phyloP scores from a whole-genome alignment of 1,284 basidiomycete genomes.

The Trametes hirsuta region DNA sequence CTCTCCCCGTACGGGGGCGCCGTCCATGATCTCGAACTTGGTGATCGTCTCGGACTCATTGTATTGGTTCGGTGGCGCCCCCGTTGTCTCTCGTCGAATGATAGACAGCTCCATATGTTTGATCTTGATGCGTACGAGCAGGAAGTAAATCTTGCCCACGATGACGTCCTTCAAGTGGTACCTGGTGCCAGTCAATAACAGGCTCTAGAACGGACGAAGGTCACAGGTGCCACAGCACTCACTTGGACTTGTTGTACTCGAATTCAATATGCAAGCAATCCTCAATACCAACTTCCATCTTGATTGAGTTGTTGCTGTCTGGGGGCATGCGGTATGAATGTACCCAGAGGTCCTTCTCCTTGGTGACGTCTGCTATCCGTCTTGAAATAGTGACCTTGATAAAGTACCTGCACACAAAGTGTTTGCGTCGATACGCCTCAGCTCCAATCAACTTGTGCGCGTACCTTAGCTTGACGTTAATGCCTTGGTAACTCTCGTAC shows the following conservation, averaged over 20 bases:
- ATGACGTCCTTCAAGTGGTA: slow-evolving; percentile 99
- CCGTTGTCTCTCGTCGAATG: slow-evolving; percentile 96
- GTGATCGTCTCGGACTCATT: slow-evolving; percentile 99
- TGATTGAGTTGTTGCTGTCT: slow-evolving; percentile 96
- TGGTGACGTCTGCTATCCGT: slow-evolving; percentile 89
- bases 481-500: slow-evolving; percentile 97
- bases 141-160: slow-evolving; percentile 98
- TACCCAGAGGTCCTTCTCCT: slow-evolving; percentile 96
- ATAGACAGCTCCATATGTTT: slow-evolving; percentile 99
- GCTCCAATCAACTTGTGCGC: slow-evolving; percentile 26
- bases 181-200: slow-evolving; percentile 43
- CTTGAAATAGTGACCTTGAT: slow-evolving; percentile 91
- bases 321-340: slow-evolving; percentile 99
- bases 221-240: slow-evolving; percentile 33
- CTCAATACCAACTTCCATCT: slow-evolving; percentile 99
- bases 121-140: slow-evolving; percentile 99
- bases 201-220: not conserved
- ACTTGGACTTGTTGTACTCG: slow-evolving; percentile 99
- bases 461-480: slow-evolving; percentile 95
- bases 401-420: slow-evolving; percentile 70
- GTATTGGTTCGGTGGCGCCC: slow-evolving; percentile 95
- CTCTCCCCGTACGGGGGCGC: slow-evolving; percentile 93
- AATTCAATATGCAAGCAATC: slow-evolving; percentile 99
- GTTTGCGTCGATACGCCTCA: not conserved
- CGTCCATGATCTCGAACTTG: slow-evolving; percentile 99